Evolutionary conservation across 177 flowering plant species (phyloP).

Genomic region (Vitis hybrid): DNA sequence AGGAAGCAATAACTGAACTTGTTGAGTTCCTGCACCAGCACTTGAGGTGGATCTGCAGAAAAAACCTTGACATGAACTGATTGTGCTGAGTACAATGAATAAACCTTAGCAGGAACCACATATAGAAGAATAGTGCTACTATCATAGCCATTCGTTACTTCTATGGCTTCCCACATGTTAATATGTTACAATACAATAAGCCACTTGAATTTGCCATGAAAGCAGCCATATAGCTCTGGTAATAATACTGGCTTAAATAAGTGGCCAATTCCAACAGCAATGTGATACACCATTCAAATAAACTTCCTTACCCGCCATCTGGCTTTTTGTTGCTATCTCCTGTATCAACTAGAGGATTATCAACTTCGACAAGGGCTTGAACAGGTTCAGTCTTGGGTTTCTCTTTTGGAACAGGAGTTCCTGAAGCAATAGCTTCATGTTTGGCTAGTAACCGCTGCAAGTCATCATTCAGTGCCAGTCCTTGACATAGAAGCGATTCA

Average conservation of each 20-base stretch:
- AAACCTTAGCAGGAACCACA: neutral
- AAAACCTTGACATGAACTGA: neutral
- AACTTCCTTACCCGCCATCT: constrained; percentile 24
- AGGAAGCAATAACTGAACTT: constrained; percentile 33
- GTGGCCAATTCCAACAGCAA: too few relatives aligned
- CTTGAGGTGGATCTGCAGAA: constrained; percentile 32
- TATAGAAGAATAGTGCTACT: too few relatives aligned
- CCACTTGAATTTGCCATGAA: too few relatives aligned
- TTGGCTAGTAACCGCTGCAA: constrained; percentile 53
- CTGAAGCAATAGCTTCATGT: constrained; percentile 55
- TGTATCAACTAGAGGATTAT: constrained; percentile 32
- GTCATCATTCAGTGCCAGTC: constrained; percentile 61
- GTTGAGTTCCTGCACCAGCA: constrained; percentile 24
- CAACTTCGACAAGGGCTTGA: constrained; percentile 32
- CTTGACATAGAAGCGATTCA: constrained; percentile 55
- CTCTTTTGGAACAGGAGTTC: constrained; percentile 27
- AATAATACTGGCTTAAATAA: too few relatives aligned
- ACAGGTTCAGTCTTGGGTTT: constrained; percentile 38
- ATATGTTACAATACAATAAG: too few relatives aligned
- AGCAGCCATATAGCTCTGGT: too few relatives aligned
- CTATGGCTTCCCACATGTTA: too few relatives aligned
- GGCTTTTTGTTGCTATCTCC: constrained; percentile 30
- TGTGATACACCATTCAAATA: neutral
- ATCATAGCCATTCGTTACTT: too few relatives aligned
- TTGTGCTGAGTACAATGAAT: too few relatives aligned